phyloP scores from a whole-genome alignment of 2,329 filamentous ascomycete genomes.

The Ceratocystis colombiana region DNA sequence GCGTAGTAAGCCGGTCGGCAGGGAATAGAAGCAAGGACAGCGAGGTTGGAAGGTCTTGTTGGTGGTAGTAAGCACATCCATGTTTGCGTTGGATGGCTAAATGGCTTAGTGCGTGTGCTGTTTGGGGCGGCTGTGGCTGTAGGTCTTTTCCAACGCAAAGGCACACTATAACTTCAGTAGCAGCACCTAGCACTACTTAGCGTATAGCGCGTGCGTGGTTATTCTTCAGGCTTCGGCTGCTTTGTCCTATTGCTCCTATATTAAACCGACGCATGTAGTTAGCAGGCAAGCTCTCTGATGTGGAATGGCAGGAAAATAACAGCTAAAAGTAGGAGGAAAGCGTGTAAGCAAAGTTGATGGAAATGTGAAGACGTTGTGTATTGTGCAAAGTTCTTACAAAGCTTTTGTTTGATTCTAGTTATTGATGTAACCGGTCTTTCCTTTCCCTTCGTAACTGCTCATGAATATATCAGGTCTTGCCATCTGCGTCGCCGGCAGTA shows the following conservation, averaged over 20 bases:
- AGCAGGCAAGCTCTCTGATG: background rate
- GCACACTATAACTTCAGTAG: background rate
- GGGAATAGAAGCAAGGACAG: slow-evolving; percentile 10
- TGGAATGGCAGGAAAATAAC: background rate
- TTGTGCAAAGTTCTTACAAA: background rate
- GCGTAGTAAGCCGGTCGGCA: background rate
- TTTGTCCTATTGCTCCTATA: slow-evolving; percentile 1
- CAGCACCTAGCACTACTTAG: background rate
- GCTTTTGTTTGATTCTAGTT: background rate
- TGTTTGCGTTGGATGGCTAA: slow-evolving; percentile 2
- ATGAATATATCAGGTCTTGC: background rate
- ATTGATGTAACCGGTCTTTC: background rate
- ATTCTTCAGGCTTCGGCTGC: background rate
- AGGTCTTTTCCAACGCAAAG: background rate
- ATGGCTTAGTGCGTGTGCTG: background rate
- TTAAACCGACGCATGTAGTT: slow-evolving; percentile 3
- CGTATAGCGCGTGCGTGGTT: background rate
- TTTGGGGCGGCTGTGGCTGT: background rate
- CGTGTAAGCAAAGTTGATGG: background rate
- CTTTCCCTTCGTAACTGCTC: background rate
- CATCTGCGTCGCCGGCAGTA: too few relatives aligned
- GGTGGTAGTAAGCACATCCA: background rate
- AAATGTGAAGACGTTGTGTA: background rate
- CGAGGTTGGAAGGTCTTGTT: slow-evolving; percentile 7
- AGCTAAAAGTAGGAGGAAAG: background rate